Conservation (phyloP, 352 stramenopile genomes). For the Phytophthora hybrid region DNA sequence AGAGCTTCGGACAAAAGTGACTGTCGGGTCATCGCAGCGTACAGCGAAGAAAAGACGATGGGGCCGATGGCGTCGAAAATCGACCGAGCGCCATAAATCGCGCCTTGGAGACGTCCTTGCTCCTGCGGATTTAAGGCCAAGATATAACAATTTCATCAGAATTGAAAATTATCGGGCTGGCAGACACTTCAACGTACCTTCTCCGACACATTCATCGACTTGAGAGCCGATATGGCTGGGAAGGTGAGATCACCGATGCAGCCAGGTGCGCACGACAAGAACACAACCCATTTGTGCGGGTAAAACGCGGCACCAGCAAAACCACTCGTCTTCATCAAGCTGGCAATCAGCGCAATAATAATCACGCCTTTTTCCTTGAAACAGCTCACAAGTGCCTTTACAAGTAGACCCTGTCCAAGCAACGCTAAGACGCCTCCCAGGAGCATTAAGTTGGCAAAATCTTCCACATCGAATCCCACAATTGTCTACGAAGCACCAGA, state of each 20-base stretch:
- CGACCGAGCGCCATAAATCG: constrained; percentile 73
- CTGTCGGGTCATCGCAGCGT: constrained; percentile 59
- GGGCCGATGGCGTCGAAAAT: constrained; percentile 73
- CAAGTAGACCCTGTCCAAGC: constrained; percentile 64
- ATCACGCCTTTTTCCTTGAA: constrained; percentile 80
- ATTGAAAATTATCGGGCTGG: background rate
- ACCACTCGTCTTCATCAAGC: constrained; percentile 50
- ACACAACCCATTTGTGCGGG: constrained; percentile 73
- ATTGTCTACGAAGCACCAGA: constrained; percentile 48
- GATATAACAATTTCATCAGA: background rate
- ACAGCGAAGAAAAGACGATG: constrained; percentile 70
- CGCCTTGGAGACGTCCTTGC: constrained; percentile 79
- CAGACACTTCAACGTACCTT: constrained; percentile 33
- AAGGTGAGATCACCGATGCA: constrained; percentile 72
- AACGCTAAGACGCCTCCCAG: constrained; percentile 62
- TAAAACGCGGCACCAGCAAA: constrained; percentile 63
- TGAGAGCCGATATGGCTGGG: constrained; percentile 52
- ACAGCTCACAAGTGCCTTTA: constrained; percentile 69
- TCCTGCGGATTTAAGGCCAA: constrained; percentile 40
- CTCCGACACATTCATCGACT: constrained; percentile 55
- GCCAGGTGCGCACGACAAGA: constrained; percentile 45
- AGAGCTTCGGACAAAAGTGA: constrained; percentile 54
- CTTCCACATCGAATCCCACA: constrained; percentile 76
- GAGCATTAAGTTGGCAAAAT: constrained; percentile 72
- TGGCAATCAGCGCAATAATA: constrained; percentile 59